Evolutionary conservation across 805 yeast genomes (phyloP), one percentile per base, ranked within the genome.

Genomic region (Candida arabinofermentans): DNA sequence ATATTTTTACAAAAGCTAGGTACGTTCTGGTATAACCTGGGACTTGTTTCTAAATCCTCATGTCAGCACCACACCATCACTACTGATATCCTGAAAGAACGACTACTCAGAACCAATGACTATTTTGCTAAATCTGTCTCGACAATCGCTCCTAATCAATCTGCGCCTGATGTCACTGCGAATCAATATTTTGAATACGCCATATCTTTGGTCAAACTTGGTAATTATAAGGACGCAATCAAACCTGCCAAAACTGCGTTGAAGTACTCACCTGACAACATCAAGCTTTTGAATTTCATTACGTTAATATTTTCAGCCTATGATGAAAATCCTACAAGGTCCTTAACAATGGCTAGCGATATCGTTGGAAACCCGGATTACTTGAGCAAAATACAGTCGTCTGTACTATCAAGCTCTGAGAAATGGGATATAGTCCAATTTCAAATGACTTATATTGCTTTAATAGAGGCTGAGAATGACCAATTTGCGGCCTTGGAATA

Each of bases 401-500:
- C 42, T 18, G 31, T 41, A 1, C 30, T 49, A 24, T 19, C 54
- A 13, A 27, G 43, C 12, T 36, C 38, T 14, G 43, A 64, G 27
- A 64, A 74, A 53, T 66, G 74, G 64, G 79, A 73, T 43, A 72
- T 80, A 42, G 56, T 81, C 39, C 86, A 86, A 56, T 69, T 88
- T 57, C 85, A 85, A 51, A 70, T 85, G 62, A 83, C 96, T 0
- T 86, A 83, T 52, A 64, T 88, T 27, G 79, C 86, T 1, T 66
- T 87, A n/a, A 64, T 79, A 39, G 89, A 84, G 53, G 70, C 77
- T 5, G 65, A 75, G 4, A 69, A 74, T 42, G 91, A 88, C 6
- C 62, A 72, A 1, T 66, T 71, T 23, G 74, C 74, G 33, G 78
- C 88, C 0, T 58, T 86, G 44, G 86, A 81, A 32, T 67, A 71